Evolutionary conservation across 164 flowering plant genomes (phyloP).

Genomic region (Stephania japonica): DNA sequence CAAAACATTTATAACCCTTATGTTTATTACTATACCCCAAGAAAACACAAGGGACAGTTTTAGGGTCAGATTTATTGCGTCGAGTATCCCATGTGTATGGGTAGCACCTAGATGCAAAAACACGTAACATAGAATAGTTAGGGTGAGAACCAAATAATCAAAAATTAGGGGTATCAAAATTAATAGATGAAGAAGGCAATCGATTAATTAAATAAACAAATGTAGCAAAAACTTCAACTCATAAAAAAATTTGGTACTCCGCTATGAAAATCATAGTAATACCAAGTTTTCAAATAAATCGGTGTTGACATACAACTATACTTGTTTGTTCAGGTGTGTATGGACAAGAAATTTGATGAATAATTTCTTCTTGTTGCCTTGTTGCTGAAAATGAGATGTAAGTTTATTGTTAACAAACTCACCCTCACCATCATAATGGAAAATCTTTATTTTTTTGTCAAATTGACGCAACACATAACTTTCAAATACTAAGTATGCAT

Average conservation of each 20-base stretch:
- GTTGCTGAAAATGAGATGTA: not conserved
- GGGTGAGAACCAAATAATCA: not conserved
- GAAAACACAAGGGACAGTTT: not conserved
- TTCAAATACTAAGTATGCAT: not conserved
- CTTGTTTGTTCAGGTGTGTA: not conserved
- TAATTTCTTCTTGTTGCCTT: not conserved
- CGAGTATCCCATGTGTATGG: not conserved
- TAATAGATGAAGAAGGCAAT: not conserved
- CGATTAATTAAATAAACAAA: not conserved
- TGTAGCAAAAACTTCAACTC: not conserved
- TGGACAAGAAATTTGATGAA: not conserved
- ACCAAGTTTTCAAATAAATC: not conserved
- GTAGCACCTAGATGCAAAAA: not conserved
- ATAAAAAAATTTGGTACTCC: not conserved
- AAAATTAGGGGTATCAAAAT: not conserved
- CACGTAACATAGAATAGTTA: not conserved
- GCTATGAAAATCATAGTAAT: not conserved
- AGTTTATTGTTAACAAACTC: not conserved
- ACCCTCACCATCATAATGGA: not conserved
- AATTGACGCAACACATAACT: not conserved
- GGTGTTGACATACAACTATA: not conserved
- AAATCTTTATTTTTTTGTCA: not conserved
- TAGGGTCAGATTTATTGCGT: not conserved
- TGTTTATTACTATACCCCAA: not conserved
- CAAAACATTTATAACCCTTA: not conserved